A percentile compares a stretch with the other conserved stretches of the same genome.
Evolutionary conservation across 164 flowering plant species (phyloP).

Genomic region (Chimonanthus praecox): DNA sequence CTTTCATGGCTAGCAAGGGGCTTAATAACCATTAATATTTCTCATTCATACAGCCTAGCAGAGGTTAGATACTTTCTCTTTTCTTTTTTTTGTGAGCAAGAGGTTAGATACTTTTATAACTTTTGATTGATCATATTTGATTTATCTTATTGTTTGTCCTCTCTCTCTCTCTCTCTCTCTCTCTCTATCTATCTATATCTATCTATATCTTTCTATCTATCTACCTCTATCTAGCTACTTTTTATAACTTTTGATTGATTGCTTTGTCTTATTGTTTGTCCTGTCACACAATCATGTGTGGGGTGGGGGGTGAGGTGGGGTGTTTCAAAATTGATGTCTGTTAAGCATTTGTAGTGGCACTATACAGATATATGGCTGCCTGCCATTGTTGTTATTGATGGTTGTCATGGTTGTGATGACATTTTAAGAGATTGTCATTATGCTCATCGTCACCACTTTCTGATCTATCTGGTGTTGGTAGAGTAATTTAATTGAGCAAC

Average conservation of each 20-base stretch:
- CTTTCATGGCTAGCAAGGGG: constrained; percentile 79
- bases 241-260: neutral
- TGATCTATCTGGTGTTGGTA: neutral
- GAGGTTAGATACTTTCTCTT: constrained; percentile 42
- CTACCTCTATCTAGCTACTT: too few species aligned
- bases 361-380: neutral
- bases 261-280: neutral
- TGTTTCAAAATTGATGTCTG: neutral
- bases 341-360: neutral
- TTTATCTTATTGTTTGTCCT: neutral
- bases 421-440: too few species aligned
- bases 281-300: neutral
- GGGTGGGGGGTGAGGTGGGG: too few species aligned
- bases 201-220: too few species aligned
- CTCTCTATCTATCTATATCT: too few species aligned
- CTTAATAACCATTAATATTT: constrained; percentile 58
- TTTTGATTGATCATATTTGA: neutral
- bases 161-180: neutral
- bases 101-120: neutral
- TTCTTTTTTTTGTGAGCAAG: too few species aligned
- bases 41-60: constrained; percentile 56
- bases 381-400: too few species aligned
- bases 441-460: too few species aligned
- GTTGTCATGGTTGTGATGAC: too few species aligned
- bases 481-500: neutral